phyloP scores from a whole-genome alignment of 306 rosid genomes.

The Quercus aquifolioides region DNA sequence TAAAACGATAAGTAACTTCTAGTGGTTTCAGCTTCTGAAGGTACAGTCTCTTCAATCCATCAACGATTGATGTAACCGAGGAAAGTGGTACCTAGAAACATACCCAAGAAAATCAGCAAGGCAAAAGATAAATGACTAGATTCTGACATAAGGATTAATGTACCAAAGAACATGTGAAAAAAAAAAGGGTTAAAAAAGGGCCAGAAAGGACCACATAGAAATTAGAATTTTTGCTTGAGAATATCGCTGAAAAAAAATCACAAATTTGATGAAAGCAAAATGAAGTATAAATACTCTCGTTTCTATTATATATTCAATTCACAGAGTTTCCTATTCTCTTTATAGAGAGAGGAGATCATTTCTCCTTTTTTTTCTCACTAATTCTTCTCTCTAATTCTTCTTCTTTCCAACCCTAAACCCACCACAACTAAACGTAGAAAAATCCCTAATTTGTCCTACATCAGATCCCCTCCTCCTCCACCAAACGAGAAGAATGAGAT shows the following conservation, averaged over 20 bases:
- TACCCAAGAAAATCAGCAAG: not conserved
- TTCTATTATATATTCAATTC: not conserved
- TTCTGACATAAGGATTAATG: not conserved
- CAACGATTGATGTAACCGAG: conserved; percentile 77
- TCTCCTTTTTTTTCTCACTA: not conserved
- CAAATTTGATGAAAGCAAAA: not conserved
- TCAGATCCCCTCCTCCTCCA: not conserved
- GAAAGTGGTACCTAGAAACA: conserved; percentile 60
- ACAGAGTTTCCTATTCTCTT: not conserved
- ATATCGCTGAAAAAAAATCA: not conserved
- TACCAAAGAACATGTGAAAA: not conserved
- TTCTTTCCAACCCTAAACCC: too few species aligned
- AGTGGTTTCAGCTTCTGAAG: conserved; percentile 91
- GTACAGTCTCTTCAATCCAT: conserved; percentile 86
- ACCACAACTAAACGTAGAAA: too few species aligned
- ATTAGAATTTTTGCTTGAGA: not conserved
- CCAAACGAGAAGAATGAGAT: not conserved
- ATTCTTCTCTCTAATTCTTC: too few species aligned
- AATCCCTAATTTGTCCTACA: too few species aligned
- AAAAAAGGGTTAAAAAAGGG: not conserved
- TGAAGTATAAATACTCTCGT: not conserved
- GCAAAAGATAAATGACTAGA: not conserved
- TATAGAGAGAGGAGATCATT: too few species aligned
- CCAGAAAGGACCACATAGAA: not conserved
- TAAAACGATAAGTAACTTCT: conserved; percentile 72